phyloP scores from a whole-genome alignment of 1,284 basidiomycete genomes.

The Rugosomyces carneus region DNA sequence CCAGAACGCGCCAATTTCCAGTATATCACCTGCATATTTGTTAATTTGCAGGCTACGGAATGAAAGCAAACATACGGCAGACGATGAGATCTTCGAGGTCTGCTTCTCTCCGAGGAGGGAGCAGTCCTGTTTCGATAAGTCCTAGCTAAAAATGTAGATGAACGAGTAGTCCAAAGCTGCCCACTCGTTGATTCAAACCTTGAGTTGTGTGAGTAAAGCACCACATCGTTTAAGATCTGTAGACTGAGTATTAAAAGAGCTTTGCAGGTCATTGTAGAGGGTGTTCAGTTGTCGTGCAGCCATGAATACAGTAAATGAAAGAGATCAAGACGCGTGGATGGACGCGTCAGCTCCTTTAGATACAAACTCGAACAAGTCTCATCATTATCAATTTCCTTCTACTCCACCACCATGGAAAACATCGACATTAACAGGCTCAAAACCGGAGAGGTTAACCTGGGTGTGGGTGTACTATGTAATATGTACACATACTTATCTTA shows the following conservation, averaged over 20 bases:
- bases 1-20: conserved; percentile 94
- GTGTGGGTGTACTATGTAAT: conserved; percentile 51
- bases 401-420: conserved; percentile 50
- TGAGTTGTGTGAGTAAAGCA: conserved; percentile 60
- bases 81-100: conserved; percentile 60
- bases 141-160: conserved; percentile 50
- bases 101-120: conserved; percentile 57
- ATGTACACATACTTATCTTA: background rate
- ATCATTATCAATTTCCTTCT: conserved; percentile 16
- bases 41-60: background rate
- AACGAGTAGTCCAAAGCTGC: conserved; percentile 4
- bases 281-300: conserved; percentile 46
- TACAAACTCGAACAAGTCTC: conserved; percentile 16
- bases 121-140: conserved; percentile 71
- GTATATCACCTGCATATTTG: conserved; percentile 67
- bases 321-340: conserved; percentile 28
- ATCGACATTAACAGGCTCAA: conserved; percentile 79
- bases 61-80: conserved; percentile 48
- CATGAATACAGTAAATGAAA: conserved; percentile 34
- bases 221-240: conserved; percentile 63
- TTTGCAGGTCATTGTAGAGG: conserved; percentile 59
- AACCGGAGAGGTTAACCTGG: conserved; percentile 90
- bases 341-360: conserved; percentile 55
- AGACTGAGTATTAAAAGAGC: conserved; percentile 54
- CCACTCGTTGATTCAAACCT: conserved; percentile 39